phyloP scores from a whole-genome alignment of 176 grass and related monocot species.

The Lolium perenne region DNA sequence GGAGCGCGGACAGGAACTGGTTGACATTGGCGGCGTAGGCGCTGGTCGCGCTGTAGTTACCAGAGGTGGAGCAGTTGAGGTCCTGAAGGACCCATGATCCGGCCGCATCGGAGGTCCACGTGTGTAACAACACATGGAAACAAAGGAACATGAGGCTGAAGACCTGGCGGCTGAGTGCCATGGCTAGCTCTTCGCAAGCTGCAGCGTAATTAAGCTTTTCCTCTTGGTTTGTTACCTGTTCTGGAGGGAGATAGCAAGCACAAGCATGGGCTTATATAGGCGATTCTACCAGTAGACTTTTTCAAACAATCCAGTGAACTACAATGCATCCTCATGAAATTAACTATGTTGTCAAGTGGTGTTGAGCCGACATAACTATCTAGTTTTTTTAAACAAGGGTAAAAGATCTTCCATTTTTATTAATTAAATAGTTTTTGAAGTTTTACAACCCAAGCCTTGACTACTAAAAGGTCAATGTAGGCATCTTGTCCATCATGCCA shows the following conservation, averaged over 20 bases:
- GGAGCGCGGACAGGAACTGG: neutral
- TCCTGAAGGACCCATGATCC: neutral
- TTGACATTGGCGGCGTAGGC: neutral
- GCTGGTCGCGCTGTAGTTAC: neutral
- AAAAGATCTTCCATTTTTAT: too few species aligned
- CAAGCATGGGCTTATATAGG: neutral
- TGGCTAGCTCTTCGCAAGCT: neutral
- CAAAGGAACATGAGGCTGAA: neutral
- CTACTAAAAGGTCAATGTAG: too few species aligned
- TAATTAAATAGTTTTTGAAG: too few species aligned
- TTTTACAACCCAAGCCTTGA: too few species aligned
- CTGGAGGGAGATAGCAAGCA: neutral
- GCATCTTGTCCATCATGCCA: too few species aligned
- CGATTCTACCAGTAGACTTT: neutral
- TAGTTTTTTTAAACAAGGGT: too few species aligned
- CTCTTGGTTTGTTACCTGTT: neutral
- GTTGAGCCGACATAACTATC: too few species aligned
- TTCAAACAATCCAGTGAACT: neutral
- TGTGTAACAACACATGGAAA: neutral
- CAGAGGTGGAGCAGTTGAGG: constrained; percentile 7
- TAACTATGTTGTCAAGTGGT: neutral
- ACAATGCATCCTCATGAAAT: neutral
- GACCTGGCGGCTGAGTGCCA: neutral
- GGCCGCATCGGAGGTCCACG: neutral
- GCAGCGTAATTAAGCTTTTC: neutral